phyloP scores from a whole-genome alignment of 148 eudicot species.

The Camellia japonica region DNA sequence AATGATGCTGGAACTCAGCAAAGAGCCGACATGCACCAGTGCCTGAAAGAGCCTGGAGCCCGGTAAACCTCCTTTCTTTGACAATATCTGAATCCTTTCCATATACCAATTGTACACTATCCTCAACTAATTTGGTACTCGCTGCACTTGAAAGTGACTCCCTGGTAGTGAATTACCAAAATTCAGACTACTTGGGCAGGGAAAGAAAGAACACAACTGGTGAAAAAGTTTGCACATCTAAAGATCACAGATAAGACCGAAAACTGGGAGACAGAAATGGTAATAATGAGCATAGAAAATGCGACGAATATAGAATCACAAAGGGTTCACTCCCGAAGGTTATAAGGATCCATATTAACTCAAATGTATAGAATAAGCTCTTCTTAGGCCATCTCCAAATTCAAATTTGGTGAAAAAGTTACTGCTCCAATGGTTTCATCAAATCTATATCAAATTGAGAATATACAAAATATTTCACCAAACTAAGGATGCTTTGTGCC shows the following conservation, averaged over 20 bases:
- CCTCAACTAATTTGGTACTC: constrained; percentile 1
- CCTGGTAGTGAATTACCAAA: not conserved
- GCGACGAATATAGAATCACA: not conserved
- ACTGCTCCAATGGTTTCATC: too few species aligned
- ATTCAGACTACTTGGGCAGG: not conserved
- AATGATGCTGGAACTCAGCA: constrained; percentile 9
- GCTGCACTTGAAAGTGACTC: constrained; percentile 10
- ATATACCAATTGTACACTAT: constrained; percentile 7
- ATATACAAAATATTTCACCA: too few species aligned
- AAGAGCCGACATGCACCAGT: constrained; percentile 13
- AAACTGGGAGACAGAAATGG: too few species aligned
- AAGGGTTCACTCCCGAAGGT: not conserved
- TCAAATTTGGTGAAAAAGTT: too few species aligned
- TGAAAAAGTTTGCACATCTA: not conserved
- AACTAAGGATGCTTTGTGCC: too few species aligned
- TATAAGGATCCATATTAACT: not conserved
- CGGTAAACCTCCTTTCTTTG: not conserved
- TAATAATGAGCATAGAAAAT: not conserved
- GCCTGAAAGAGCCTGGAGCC: constrained; percentile 9
- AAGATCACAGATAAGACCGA: not conserved
- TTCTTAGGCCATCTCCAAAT: too few species aligned
- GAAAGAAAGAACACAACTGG: not conserved
- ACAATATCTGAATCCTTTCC: constrained; percentile 7
- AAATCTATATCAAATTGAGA: too few species aligned
- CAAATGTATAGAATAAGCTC: not conserved